Base-by-base conservation (phyloP, 1,139 yeast genomes). In the Tardiomyces depauwii region DNA sequence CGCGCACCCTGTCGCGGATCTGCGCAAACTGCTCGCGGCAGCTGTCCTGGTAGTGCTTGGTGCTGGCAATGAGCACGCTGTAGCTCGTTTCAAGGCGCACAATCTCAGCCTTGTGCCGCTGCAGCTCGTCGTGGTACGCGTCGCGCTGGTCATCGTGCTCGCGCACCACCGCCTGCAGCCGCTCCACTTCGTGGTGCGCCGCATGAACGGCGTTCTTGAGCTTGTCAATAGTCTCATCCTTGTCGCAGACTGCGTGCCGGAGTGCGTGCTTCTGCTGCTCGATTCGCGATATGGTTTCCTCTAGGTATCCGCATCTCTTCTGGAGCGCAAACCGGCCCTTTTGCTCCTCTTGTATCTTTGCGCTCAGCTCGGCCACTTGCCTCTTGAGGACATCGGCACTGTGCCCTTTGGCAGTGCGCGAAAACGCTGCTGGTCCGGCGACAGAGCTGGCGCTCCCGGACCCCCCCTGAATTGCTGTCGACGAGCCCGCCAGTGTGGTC, bases 261-360 rank as follows among this genome's bases (percentile, higher is more conserved):
- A 21, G 25, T 7, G 25, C 25, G 25, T 21, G 11, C 44, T 43
- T 54, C 46, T 60, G 63, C 40, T 58, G 62, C 45, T 53, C 51
- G 21, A 59, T 50, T n/a, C 55, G 54, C 38, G 54, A 57, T 30
- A 53, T 45, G 12, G 57, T 55, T 5, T 55, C 47, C 42, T 53
- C 61, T 32, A 56, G 46, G 27, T 53, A 51, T 38, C 57, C 59
- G 44, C 55, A 52, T 13, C 60, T 49, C 39, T 54, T 57, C 44
- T 47, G 45, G 21, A 54, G 44, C 2, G 60, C 61, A 19, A 56
- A 59, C 14, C 49, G 44, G 32, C 53, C 50, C 23, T 47, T 47
- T 4, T 47, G 44, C 40, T 57, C 61, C 42, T 58, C 59, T 25
- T 52, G 36, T 13, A 30, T 12, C 16, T 30, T 30, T 4, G 36